phyloP scores from a whole-genome alignment of 2,329 filamentous ascomycete species.

The Fusarium camptoceras region DNA sequence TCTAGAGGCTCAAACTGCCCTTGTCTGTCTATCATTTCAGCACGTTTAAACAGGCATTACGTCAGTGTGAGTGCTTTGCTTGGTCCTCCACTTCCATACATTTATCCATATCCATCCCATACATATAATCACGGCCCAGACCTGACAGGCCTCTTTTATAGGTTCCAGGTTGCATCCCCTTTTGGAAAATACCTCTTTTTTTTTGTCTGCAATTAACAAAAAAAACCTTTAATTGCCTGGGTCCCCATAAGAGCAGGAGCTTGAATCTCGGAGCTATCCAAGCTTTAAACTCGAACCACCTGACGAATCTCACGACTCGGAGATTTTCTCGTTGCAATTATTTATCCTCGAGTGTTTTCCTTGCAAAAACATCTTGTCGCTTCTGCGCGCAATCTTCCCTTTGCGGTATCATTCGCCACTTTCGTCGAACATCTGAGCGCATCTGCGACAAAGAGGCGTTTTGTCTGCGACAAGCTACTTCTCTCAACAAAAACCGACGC shows the following conservation, averaged over 20 bases:
- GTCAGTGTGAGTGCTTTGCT: constrained; percentile 38
- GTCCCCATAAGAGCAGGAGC: constrained; percentile 7
- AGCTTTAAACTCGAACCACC: constrained; percentile 42
- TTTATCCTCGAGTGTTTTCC: neutral
- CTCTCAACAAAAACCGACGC: constrained; percentile 36
- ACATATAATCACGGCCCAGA: constrained; percentile 21
- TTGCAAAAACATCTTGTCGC: constrained; percentile 9
- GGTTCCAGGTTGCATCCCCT: constrained; percentile 23
- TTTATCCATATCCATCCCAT: constrained; percentile 24
- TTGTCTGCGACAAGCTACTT: constrained; percentile 41
- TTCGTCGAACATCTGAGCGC: constrained; percentile 36
- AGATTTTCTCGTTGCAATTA: constrained; percentile 35
- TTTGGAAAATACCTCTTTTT: constrained; percentile 23
- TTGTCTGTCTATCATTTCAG: constrained; percentile 27
- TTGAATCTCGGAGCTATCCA: constrained; percentile 42
- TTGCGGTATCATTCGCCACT: constrained; percentile 32
- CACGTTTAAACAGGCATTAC: constrained; percentile 41
- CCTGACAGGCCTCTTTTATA: constrained; percentile 30
- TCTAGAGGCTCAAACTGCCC: constrained; percentile 33
- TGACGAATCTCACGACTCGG: constrained; percentile 45
- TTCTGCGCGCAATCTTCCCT: constrained; percentile 5
- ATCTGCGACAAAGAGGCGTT: constrained; percentile 49
- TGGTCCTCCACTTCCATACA: constrained; percentile 37
- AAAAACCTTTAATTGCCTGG: constrained; percentile 9
- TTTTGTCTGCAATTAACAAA: neutral